Base-by-base conservation (phyloP, 805 yeast species). In the Barnettozyma sucrosica region DNA sequence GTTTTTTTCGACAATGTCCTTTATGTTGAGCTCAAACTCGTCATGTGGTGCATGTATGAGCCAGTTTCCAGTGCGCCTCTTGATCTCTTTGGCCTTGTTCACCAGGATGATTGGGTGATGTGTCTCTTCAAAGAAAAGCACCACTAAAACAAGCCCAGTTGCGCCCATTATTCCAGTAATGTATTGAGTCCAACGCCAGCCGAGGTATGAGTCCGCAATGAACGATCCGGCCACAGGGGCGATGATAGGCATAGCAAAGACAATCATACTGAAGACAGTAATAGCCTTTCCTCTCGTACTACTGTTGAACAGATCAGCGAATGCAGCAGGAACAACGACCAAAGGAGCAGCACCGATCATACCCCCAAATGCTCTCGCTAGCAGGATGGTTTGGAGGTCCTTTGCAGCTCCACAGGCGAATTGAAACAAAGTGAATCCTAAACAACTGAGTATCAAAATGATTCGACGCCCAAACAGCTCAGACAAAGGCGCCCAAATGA, bases 401-500 rank as follows among this genome's bases (percentile, higher is more conserved):
- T 86, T 75, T 24, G 88, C 85, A n/a, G 85, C 73, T 1, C 93
- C 96, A 30, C 76, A 78, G 3, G 85, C 95, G 60, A 84, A 85
- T 41, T 74, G 72, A 66, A 88, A 86, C 41, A 76, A 57, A 19
- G 75, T 68, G 59, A 77, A 76, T 1, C 83, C 77, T 37, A 86
- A 68, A 4, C 75, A 64, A 5, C 89, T 77, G 3, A 79, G 52
- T 2, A 84, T 53, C 46, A 85, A 57, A 14, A 86, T 81, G 16
- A 75, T 65, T 62, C 77, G 77, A 65, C 96, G 77, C 46, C 95
- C 93, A 55, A 74, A 82, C 33, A 83, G 58, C 63, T 85, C 95
- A n/a, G 92, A 83, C 33, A 85, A 63, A 5, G 96, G 96, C 23
- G 93, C 97, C 89, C 93, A 90, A 33, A 88, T 59, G 44, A 90